Base-by-base conservation (phyloP, 75 land plant genomes). In the Cunninghamia lanceolata region DNA sequence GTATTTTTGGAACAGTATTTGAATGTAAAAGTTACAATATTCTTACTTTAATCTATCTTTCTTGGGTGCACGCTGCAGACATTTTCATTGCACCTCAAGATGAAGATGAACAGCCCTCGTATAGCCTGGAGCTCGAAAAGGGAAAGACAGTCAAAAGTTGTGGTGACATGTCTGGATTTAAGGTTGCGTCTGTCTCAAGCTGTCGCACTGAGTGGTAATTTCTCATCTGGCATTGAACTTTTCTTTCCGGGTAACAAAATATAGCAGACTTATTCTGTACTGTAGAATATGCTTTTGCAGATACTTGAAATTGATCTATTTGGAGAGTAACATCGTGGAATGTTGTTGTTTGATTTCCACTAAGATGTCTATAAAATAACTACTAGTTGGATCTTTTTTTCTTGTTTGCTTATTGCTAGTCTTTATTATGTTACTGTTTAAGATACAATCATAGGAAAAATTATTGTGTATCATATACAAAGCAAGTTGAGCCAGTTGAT, bases 151-250 rank as follows among this genome's bases (percentile, higher is more conserved):
- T 42, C 6, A 36, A 84, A 43, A 93, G 71, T 52, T 81, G 85
- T 39, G 43, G 84, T 17, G 93, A 87, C 85, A 82, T 78, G 84
- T 75, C 90, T 86, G 95, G 94, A 13, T 96, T 95, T 82, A 93
- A 75, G 89, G 80, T 86, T 91, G 95, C 98, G 38, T 89, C 94
- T 71, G 84, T 87, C 50, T 82, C 93, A 82, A 93, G 85, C 56
- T 91, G 75, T 82, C 88, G 87, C 76, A 25, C 83, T 21, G 96
- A 94, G 83, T 91, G 95, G 98, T 96, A 90, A n/a, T 25, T 77
- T 16, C 75, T 71, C 9, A 52, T 42, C 9, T 84, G 30, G 71
- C 59, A 53, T 84, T 3, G 35, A 35, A 30, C 36, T 3, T 9
- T 50, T 34, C 9, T 3, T 53, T 84, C 4, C 35, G 39, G 38